Evolutionary conservation across 345 rosid species (phyloP).

Genomic region (Pugionium dolabratum): DNA sequence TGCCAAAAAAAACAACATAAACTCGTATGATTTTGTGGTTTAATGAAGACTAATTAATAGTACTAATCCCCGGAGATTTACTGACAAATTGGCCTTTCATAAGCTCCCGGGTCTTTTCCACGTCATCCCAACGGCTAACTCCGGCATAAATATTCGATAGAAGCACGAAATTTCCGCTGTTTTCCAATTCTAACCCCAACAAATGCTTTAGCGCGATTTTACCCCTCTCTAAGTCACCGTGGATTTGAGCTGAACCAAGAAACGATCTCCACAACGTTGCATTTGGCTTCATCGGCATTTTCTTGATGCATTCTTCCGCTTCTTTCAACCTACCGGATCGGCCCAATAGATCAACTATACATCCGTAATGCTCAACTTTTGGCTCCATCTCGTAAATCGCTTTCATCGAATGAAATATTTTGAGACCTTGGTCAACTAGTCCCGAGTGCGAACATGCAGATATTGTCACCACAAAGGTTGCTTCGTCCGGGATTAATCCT

Average conservation of each 20-base stretch:
- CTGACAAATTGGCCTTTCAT: conserved; percentile 54
- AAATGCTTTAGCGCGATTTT: conserved; percentile 53
- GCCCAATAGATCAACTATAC: conserved; percentile 63
- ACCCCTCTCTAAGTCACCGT: conserved; percentile 53
- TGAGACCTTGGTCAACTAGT: conserved; percentile 49
- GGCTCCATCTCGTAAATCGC: conserved; percentile 48
- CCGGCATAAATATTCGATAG: conserved; percentile 68
- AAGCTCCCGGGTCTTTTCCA: conserved; percentile 53
- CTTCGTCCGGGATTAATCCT: conserved; percentile 54
- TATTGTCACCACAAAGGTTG: conserved; percentile 55
- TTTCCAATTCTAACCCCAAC: conserved; percentile 51
- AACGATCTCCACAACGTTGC: conserved; percentile 68
- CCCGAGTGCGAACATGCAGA: conserved; percentile 71
- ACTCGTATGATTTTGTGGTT: not conserved
- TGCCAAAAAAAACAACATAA: not conserved
- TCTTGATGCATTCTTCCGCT: conserved; percentile 50
- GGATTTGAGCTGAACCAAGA: conserved; percentile 60
- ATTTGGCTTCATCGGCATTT: conserved; percentile 67
- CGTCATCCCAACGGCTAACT: conserved; percentile 57
- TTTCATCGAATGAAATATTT: conserved; percentile 54
- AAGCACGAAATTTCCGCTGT: conserved; percentile 63
- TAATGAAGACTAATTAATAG: not conserved
- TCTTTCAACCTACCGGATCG: conserved; percentile 57
- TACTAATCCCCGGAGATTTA: conserved; percentile 61
- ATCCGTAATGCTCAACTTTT: conserved; percentile 65